phyloP scores from a whole-genome alignment of 2,329 filamentous ascomycete species.

The Bipolaris bicolor region DNA sequence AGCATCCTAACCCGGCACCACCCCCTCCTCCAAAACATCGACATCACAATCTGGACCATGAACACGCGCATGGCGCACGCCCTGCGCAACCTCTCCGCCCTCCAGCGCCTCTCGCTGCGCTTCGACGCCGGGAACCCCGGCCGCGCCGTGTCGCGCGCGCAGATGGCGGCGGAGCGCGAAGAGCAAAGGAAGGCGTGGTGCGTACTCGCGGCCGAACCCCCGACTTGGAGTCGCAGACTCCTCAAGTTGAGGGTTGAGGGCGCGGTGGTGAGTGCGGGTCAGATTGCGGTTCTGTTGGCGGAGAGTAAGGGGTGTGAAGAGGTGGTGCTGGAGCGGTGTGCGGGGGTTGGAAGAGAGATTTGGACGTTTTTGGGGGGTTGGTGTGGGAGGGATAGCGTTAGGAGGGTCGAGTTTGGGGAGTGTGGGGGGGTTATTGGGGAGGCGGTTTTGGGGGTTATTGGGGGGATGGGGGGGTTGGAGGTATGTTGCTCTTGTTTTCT shows the following conservation, averaged over 20 bases:
- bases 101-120: slow-evolving; percentile 32
- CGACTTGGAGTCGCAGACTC: slow-evolving; percentile 26
- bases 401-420: slow-evolving; percentile 26
- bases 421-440: slow-evolving; percentile 33
- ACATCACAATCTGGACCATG: slow-evolving; percentile 40
- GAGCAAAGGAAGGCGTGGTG: slow-evolving; percentile 30
- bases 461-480: slow-evolving; percentile 22
- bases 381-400: slow-evolving; percentile 21
- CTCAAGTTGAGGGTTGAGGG: slow-evolving; percentile 30
- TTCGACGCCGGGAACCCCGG: slow-evolving; percentile 30
- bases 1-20: slow-evolving; percentile 36
- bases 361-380: slow-evolving; percentile 33
- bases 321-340: slow-evolving; percentile 32
- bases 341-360: slow-evolving; percentile 21
- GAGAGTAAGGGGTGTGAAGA: slow-evolving; percentile 25
- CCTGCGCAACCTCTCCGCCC: slow-evolving; percentile 24
- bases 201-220: slow-evolving; percentile 5
- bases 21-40: slow-evolving; percentile 33
- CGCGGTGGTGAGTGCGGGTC: slow-evolving; percentile 22
- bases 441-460: slow-evolving; percentile 8
- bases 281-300: slow-evolving; percentile 28
- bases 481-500: slow-evolving; percentile 25
- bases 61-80: slow-evolving; percentile 31
- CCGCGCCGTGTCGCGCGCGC: slow-evolving; percentile 19
- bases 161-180: slow-evolving; percentile 8